Evolutionary conservation across 176 grass and related monocot genomes (phyloP).

Genomic region (Panicum miliaceum): DNA sequence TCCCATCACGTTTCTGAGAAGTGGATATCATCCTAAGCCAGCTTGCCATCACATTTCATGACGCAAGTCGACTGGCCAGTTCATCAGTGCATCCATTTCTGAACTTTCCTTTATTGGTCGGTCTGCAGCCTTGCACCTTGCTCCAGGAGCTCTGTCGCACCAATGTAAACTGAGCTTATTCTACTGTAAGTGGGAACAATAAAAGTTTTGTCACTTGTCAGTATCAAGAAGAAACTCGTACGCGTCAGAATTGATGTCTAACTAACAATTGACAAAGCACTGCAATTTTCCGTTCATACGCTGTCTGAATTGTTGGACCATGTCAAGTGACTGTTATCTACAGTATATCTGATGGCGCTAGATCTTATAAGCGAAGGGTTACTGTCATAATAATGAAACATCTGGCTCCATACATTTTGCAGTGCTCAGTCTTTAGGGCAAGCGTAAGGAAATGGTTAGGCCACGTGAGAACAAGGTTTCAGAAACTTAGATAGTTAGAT

Average conservation of each 20-base stretch:
- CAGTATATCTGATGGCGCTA: neutral
- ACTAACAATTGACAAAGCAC: neutral
- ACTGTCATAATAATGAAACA: constrained; percentile 14
- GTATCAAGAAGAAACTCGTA: neutral
- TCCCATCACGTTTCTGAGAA: neutral
- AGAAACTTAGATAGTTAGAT: constrained; percentile 1
- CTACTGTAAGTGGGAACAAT: neutral
- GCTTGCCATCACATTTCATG: neutral
- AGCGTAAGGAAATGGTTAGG: constrained; percentile 11
- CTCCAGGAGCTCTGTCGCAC: constrained; percentile 1
- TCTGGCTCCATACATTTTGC: constrained; percentile 13
- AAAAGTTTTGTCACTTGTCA: neutral
- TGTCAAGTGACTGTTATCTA: neutral
- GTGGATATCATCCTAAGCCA: neutral
- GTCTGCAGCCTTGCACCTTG: neutral
- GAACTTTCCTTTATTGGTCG: neutral
- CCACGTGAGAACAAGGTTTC: neutral
- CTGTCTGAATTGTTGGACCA: neutral
- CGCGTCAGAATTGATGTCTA: neutral
- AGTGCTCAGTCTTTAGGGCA: neutral
- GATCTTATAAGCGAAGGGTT: neutral
- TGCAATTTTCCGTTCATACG: neutral
- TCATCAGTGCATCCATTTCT: constrained; percentile 3
- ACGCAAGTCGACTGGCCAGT: neutral
- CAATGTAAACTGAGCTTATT: neutral